Conservation (phyloP, 345 rosid genomes). For the Bruguiera sexangula region DNA sequence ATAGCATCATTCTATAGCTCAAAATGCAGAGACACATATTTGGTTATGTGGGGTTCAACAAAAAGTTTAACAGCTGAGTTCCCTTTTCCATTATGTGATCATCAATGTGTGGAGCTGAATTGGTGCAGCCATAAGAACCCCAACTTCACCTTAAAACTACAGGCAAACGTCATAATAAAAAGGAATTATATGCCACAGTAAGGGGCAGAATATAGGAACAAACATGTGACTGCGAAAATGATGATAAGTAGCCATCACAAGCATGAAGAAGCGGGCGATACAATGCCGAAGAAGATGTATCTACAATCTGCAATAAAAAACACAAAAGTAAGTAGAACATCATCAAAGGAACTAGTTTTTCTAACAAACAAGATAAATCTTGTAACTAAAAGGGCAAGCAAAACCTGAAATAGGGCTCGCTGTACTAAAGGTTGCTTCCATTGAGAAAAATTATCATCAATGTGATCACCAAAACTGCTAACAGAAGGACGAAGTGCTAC, state of each 20-base stretch:
- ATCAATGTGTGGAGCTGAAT: no score
- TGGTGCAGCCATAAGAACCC: no score
- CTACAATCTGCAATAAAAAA: slow-evolving; percentile 60
- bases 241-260: slow-evolving; percentile 69
- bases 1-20: not conserved
- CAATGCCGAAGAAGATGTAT: slow-evolving; percentile 52
- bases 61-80: not conserved
- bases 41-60: not conserved
- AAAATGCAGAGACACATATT: not conserved
- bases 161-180: no score
- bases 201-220: slow-evolving; percentile 31
- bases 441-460: slow-evolving; percentile 56
- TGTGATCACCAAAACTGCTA: slow-evolving; percentile 44
- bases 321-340: slow-evolving; percentile 22
- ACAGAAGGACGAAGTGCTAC: slow-evolving; percentile 67
- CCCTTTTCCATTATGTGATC: no score
- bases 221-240: slow-evolving; percentile 80
- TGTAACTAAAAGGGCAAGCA: not conserved
- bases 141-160: no score
- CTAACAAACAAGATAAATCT: slow-evolving; percentile 1
- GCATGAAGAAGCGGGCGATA: slow-evolving; percentile 68
- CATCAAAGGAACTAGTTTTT: slow-evolving; percentile 4
- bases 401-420: slow-evolving; percentile 71
- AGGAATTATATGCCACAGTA: not conserved
- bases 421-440: slow-evolving; percentile 72